Base-by-base conservation (phyloP, 805 yeast genomes). In the Lachancea sp. region DNA sequence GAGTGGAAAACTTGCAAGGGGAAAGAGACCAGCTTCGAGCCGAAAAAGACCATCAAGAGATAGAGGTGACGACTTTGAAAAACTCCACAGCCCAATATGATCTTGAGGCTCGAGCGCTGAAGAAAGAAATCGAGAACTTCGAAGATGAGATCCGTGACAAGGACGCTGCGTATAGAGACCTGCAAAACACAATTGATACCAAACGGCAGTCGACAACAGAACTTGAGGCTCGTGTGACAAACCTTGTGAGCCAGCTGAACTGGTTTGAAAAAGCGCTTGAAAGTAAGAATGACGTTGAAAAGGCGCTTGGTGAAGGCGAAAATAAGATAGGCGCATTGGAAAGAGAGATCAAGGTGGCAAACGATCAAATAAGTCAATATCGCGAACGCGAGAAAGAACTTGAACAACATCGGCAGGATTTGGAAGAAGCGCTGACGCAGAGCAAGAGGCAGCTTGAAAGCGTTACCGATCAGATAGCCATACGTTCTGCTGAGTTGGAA, bases 401-500 rank as follows among this genome's bases (percentile, higher is more conserved):
- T 10, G 35, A 33, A 27, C 25, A 25, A 29, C n/a, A 29, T 15
- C 13, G 19, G 19, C 15, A 16, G 7, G 5, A 27, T 19, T 2
- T 46, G 53, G 41, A 42, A 47, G 12, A 48, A 30, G 34, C 27
- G 1, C 50, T 58, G 49, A 55, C 42, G 36, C 41, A 39, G 6
- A 25, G 48, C 37, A 43, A 56, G 19, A 47, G 48, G 16, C 37
- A 45, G 8, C 42, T 64, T 40, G 65, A 60, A 35, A 51, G 46
- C 13, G 45, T 51, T 0, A 58, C 58, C 32, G 69, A 65, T 27
- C 67, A 65, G 45, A 71, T 67, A 41, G 53, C 50, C 3, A 65
- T 65, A 39, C 54, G 68, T 6, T 60, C 65, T n/a, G 69, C 72
- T 19, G 60, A 72, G 27, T 66, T 66, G 3, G 49, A 52, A 1